Conservation (phyloP, 2,329 filamentous ascomycete species). For the Periconia sp. region DNA sequence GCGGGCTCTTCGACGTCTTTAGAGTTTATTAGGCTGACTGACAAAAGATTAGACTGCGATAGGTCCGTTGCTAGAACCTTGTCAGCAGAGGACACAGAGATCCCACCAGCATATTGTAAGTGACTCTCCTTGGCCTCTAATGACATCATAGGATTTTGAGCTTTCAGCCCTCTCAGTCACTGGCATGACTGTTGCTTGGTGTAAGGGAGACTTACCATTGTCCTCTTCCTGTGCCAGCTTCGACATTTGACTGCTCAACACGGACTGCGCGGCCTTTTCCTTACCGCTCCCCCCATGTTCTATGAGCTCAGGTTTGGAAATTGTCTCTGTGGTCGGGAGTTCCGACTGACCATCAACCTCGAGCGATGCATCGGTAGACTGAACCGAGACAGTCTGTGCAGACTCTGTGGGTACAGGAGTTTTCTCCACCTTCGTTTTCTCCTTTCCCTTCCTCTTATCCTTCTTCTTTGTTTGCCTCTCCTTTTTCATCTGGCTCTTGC, state of each 20-base stretch:
- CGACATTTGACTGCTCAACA: neutral
- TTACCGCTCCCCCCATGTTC: neutral
- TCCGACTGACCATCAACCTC: neutral
- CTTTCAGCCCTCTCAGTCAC: slow-evolving; percentile 22
- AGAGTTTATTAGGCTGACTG: neutral
- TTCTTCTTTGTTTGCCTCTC: slow-evolving; percentile 47
- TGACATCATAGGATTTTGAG: slow-evolving; percentile 2
- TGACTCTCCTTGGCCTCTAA: neutral
- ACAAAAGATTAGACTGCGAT: neutral
- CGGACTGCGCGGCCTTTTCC: neutral
- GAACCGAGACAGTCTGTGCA: neutral
- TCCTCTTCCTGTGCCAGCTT: slow-evolving; percentile 16
- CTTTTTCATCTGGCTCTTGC: slow-evolving; percentile 36
- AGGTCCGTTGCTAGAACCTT: neutral
- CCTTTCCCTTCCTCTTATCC: slow-evolving; percentile 33
- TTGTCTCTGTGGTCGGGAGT: neutral
- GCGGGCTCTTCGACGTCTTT: slow-evolving; percentile 3
- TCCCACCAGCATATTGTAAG: neutral
- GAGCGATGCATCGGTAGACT: no score
- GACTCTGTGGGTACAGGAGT: neutral
- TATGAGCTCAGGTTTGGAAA: slow-evolving; percentile 6
- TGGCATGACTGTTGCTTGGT: slow-evolving; percentile 12
- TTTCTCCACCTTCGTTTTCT: slow-evolving; percentile 20
- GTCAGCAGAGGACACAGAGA: slow-evolving; percentile 2
- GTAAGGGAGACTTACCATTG: slow-evolving; percentile 11